Percentiles rank a stretch among this genome's conserved stretches.
Evolutionary conservation across 441 rosid genomes (phyloP).

Genomic region (Adansonia gregorii): DNA sequence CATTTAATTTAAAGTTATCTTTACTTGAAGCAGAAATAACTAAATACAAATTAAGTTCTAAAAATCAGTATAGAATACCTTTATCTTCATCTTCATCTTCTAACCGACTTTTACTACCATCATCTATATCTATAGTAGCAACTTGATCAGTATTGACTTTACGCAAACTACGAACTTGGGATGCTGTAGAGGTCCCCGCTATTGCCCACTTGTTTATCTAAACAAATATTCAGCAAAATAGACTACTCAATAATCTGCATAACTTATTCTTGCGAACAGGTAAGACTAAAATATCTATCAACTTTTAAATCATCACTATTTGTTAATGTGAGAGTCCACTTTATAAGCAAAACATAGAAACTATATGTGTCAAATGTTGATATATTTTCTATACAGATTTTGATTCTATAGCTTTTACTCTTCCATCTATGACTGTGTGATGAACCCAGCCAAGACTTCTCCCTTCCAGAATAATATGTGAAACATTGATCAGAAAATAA

Average conservation of each 20-base stretch:
- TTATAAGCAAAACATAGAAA: background rate
- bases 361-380: background rate
- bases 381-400: background rate
- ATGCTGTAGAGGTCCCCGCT: conserved; percentile 60
- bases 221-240: conserved; percentile 36
- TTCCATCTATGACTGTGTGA: conserved; percentile 2
- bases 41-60: background rate
- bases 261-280: background rate
- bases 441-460: conserved; percentile 2
- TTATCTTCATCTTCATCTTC: conserved; percentile 97
- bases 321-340: conserved; percentile 4
- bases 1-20: background rate
- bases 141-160: conserved; percentile 94
- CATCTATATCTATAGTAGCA: conserved; percentile 76
- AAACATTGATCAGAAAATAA: background rate
- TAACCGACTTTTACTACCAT: conserved; percentile 50
- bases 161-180: conserved; percentile 91
- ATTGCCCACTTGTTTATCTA: conserved; percentile 84
- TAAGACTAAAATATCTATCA: background rate
- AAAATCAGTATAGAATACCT: conserved; percentile 48
- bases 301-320: conserved; percentile 14
- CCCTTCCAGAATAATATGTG: background rate
- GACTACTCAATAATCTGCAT: background rate
- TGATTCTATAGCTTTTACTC: background rate
- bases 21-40: background rate